Evolutionary conservation across 495 filamentous ascomycete species (phyloP), one percentile per base, ranked within the genome.

Genomic region (Neurospora sublineolata): DNA sequence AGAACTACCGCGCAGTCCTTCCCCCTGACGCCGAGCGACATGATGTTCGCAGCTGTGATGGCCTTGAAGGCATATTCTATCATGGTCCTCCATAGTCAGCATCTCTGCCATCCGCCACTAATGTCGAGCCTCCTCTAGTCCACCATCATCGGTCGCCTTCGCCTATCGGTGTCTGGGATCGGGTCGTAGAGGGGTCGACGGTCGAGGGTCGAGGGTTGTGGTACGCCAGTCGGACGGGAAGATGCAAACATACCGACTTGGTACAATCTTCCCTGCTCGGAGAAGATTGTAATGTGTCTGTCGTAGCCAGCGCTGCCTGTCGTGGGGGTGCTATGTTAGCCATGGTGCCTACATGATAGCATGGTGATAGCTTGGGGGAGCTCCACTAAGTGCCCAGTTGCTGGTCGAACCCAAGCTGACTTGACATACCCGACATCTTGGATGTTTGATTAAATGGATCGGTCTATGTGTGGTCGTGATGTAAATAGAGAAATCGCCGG

Each of bases 61-160:
- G 95, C 95, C 85, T 99, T 99, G 89, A 99, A 99, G 71, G 95
- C 95, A 97, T 99, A 99, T 88, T 99, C 95, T 98, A 70, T 67
- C 39, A 36, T 69, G 69, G 27, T 58, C 33, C 12, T 52, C 73
- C 39, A 23, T 68, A 14, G 76, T 84, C 75, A 84, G 82, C 76
- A 75, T 73, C 72, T 18, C 44, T 30, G n/a, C 33, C 3, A 41
- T 36, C 64, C 67, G 27, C n/a, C 11, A 30, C 20, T 36, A 36
- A 37, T 44, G 37, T 23, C 20, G n/a, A 52, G 67, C 68, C 69
- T 58, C 20, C 73, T 60, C 20, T 67, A 73, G 8, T 44, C 20
- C 38, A 30, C 40, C 69, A 71, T 68, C 52, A 20, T 68, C 41
- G n/a, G 36, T 52, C 46, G 58, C 37, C 58, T 38, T 20, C 68